These are phyloP conservation scores for Phytopythium vexans DNA, from an alignment of 352 stramenopile genomes.

Conservation along the genomic window DNA sequence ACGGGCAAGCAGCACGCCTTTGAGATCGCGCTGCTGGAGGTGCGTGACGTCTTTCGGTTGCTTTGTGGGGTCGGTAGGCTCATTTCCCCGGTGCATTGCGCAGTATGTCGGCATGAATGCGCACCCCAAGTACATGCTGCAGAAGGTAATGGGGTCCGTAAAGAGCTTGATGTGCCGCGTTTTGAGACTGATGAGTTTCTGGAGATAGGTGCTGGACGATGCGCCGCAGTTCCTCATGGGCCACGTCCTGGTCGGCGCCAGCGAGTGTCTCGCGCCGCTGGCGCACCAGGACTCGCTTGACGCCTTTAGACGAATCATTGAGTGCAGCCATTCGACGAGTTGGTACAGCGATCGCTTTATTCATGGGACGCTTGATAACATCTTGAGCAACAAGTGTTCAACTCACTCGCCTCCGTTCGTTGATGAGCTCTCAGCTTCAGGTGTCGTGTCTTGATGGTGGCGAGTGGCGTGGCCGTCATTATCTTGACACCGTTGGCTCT, in stretches of 20 bases:
- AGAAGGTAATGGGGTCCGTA: conserved; percentile 24
- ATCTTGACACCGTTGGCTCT: no score
- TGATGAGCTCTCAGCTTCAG: no score
- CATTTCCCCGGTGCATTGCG: background rate
- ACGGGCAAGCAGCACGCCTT: conserved; percentile 74
- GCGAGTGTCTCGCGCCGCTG: conserved; percentile 60
- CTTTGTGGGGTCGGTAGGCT: background rate
- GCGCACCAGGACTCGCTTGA: conserved; percentile 68
- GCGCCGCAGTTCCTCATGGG: conserved; percentile 77
- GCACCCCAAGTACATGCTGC: conserved; percentile 70
- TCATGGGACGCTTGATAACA: no score
- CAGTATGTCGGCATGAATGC: conserved; percentile 82
- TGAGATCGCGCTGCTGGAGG: conserved; percentile 64
- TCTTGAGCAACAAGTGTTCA: no score
- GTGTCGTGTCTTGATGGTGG: no score
- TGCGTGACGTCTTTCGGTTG: conserved; percentile 11
- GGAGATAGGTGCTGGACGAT: conserved; percentile 38
- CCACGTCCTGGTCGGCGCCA: conserved; percentile 76
- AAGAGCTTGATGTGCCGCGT: background rate
- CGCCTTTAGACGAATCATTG: conserved; percentile 8
- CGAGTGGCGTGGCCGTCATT: background rate
- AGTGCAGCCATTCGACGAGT: no score
- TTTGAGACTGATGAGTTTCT: background rate
- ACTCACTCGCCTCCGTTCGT: no score
- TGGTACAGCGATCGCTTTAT: no score